Conservation (phyloP, 2,329 filamentous ascomycete species). For the Arthroderma uncinatum region DNA sequence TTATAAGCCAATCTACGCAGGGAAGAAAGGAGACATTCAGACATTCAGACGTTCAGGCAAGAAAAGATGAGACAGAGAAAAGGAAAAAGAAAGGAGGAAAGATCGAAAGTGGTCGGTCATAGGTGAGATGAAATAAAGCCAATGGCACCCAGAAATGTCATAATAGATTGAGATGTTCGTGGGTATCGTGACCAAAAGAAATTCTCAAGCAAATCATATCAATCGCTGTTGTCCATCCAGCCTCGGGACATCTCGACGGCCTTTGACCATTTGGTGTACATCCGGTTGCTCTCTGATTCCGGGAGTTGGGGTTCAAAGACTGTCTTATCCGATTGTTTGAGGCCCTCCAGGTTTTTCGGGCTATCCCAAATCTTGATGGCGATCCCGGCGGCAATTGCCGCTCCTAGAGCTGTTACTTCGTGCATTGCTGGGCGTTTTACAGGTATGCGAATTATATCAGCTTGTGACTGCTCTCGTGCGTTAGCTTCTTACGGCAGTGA, state of each 20-base stretch:
- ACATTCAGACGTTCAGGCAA: neutral
- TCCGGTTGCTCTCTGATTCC: slow-evolving; percentile 46
- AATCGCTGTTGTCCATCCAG: slow-evolving; percentile 40
- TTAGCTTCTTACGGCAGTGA: slow-evolving; percentile 13
- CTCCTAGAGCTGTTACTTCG: slow-evolving; percentile 79
- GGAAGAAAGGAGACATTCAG: neutral
- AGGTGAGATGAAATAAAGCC: neutral
- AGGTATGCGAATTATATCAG: slow-evolving; percentile 71
- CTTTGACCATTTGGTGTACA: slow-evolving; percentile 63
- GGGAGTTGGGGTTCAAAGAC: slow-evolving; percentile 59
- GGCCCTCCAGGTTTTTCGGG: slow-evolving; percentile 60
- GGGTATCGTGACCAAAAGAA: slow-evolving; percentile 3
- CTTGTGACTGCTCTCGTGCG: slow-evolving; percentile 53
- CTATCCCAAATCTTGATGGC: slow-evolving; percentile 68
- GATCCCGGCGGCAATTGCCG: slow-evolving; percentile 80
- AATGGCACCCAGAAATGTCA: neutral
- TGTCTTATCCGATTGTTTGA: slow-evolving; percentile 57
- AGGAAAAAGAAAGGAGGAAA: neutral
- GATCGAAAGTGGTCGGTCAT: neutral
- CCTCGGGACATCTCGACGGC: slow-evolving; percentile 70
- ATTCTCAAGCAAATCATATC: neutral
- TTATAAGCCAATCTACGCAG: slow-evolving; percentile 4
- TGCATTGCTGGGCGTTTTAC: slow-evolving; percentile 79
- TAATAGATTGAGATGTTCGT: neutral
- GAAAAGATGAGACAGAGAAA: neutral